Base-by-base conservation (phyloP, 2,329 filamentous ascomycete genomes). In the Tolypocladium amazonense region DNA sequence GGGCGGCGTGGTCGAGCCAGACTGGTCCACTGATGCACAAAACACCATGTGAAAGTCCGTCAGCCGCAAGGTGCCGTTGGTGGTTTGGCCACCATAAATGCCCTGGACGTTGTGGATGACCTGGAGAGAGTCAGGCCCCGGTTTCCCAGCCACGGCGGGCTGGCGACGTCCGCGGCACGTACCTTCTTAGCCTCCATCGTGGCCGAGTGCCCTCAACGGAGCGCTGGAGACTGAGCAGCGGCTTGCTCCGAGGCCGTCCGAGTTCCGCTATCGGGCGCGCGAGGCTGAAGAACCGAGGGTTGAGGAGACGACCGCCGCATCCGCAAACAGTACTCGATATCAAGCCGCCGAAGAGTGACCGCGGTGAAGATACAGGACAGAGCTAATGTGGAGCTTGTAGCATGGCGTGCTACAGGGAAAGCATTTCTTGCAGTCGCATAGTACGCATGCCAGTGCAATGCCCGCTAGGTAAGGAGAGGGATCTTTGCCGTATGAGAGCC, bases 11-110 rank as follows among this genome's bases (percentile, higher is more conserved):
- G 63, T 60, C n/a, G 63, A 57, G 14, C 56, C 60, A 59, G 65
- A 67, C 64, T 69, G 71, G 55, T 70, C 74, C 56, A 68, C 70
- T 50, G 75, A 78, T 50, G 73, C 78, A 64, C 73, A 78, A 67
- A 83, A 83, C 59, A 83, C 75, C 62, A 83, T 77, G 72, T 88
- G 86, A 71, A 84, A 85, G 68, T 85, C 79, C 63, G 83, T 85
- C 59, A 88, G 76, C 67, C 84, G 81, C 58, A 88, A 74, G 62
- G 79, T 83, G 62, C 83, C 84, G 30, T 74, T 75, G 38, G 81
- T 81, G 57, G 79, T 78, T 65, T 82, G 78, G 67, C 85, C 85
- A 58, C 79, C 79, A 63, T 83, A 79, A 64, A 86, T 79, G 67
- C 83, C 81, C 63, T 84, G 80, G 60, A 87, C 84, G 70, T 82